phyloP scores from a whole-genome alignment of 768 basidiomycete species.

The Cyclocybe cylindracea region DNA sequence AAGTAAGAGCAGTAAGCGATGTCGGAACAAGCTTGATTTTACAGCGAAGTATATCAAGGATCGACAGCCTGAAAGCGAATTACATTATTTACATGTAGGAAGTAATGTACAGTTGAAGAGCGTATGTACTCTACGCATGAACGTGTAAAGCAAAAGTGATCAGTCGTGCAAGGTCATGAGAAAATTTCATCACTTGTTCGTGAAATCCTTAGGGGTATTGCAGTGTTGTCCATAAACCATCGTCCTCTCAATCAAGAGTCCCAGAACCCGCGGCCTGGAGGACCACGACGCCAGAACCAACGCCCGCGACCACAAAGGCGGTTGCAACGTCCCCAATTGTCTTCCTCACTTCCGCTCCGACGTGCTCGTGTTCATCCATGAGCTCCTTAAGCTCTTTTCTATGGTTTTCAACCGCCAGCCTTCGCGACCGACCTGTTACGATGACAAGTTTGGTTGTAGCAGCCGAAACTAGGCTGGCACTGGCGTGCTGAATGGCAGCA shows the following conservation, averaged over 20 bases:
- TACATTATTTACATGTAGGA: too few relatives aligned
- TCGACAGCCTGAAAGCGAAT: too few relatives aligned
- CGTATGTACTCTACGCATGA: too few relatives aligned
- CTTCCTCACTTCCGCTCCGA: slow-evolving; percentile 68
- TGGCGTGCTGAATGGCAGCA: slow-evolving; percentile 51
- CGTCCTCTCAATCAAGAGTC: slow-evolving; percentile 68
- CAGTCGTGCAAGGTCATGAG: too few relatives aligned
- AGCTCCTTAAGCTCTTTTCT: slow-evolving; percentile 66
- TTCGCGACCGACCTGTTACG: slow-evolving; percentile 72
- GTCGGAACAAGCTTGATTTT: too few relatives aligned
- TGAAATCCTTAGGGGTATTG: too few relatives aligned
- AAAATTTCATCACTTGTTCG: too few relatives aligned
- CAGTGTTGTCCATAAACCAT: too few relatives aligned
- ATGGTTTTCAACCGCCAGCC: slow-evolving; percentile 76
- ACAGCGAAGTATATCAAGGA: too few relatives aligned
- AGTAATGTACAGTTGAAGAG: too few relatives aligned
- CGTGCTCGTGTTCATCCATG: slow-evolving; percentile 53
- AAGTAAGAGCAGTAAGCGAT: too few relatives aligned
- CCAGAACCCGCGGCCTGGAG: slow-evolving; percentile 59
- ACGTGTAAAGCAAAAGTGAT: too few relatives aligned
- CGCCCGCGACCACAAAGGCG: slow-evolving; percentile 66
- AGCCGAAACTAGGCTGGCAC: slow-evolving; percentile 9
- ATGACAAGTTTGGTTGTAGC: slow-evolving; percentile 45
- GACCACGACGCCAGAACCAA: slow-evolving; percentile 63
- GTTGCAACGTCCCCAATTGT: slow-evolving; percentile 87